Evolutionary conservation across 1,139 yeast species (phyloP), one percentile per base, ranked within the genome.

Genomic region (Suhomyces ambrosiae): DNA sequence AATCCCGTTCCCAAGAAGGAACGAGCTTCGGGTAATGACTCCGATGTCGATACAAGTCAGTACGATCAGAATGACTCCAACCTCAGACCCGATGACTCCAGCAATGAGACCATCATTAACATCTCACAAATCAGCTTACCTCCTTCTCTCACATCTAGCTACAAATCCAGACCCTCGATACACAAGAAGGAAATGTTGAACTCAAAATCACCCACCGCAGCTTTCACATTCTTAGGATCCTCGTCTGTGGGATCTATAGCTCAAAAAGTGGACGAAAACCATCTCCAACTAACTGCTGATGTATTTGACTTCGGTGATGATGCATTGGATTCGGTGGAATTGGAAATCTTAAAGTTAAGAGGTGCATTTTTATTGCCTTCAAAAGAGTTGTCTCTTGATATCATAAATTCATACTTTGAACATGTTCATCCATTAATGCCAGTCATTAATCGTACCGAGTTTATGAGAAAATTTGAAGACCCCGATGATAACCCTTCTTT

Each of bases 341-440:
- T 82, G 52, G 86, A 82, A 53, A 76, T 83, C 37, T 66, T 86
- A 47, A 77, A 81, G 52, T 55, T 81, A 40, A 67, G 86, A 43
- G 94, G 94, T 2, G 88, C 92, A 4, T 85, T 86, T 52, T 61
- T 76, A 32, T 59, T 86, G 27, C 95, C 95, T 0, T 75, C 80
- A 18, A 65, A 73, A 30, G 80, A 75, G 30, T 65, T 84, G 12
- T 75, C 86, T 39, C 77, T 77, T 48, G 85, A 79, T 48, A 68
- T 82, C 45, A 74, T 86, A 29, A 71, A 79, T 34, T 67, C 78
- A 29, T 86, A 74, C 58, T 86, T 86, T 52, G 79, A 76, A 38
- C 76, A 76, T 44, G 79, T 83, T 33, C 87, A 84, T 46, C 89
- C 89, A 1, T 56, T 77, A 30, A 76, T 82, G 63, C 95, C 95